Percentiles rank a stretch among this genome's conserved stretches.
Conservation (phyloP, 768 basidiomycete species). For the Termitomyces sp. region DNA sequence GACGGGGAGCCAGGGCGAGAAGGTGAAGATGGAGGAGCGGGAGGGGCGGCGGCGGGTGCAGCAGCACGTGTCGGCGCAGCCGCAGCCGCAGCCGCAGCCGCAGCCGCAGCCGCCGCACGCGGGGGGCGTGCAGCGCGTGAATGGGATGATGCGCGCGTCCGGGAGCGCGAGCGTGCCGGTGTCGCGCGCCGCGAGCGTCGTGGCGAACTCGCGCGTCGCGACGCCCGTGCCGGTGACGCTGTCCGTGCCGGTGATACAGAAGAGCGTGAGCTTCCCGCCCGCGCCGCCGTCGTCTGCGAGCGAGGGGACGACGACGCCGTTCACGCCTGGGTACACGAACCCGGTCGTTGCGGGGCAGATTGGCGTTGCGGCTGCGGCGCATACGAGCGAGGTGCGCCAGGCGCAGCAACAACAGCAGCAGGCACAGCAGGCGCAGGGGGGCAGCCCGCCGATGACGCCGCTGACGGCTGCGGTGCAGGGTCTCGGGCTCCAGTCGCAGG, state of each 20-base stretch:
- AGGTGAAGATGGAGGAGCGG: conserved; percentile 6
- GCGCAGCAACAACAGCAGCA: background rate
- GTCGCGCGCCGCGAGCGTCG: conserved; percentile 30
- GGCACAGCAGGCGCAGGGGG: too few relatives aligned
- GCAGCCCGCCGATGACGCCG: conserved; percentile 18
- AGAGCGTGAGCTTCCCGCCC: background rate
- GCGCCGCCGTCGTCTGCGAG: background rate
- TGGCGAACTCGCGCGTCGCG: conserved; percentile 22
- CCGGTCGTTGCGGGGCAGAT: background rate
- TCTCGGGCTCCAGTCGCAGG: conserved; percentile 16
- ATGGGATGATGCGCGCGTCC: background rate
- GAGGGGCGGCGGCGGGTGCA: conserved; percentile 13
- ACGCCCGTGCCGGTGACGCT: conserved; percentile 22
- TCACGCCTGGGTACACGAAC: conserved; percentile 17
- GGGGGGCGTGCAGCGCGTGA: background rate
- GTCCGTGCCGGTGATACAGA: background rate
- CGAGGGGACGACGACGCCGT: conserved; percentile 8
- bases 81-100: background rate
- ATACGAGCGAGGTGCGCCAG: background rate
- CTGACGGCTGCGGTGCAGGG: conserved; percentile 23
- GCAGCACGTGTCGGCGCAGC: background rate
- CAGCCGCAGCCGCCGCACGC: background rate
- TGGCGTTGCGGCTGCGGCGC: background rate
- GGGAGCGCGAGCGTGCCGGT: conserved; percentile 32
- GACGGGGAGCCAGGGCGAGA: conserved; percentile 7